Evolutionary conservation across 2,329 filamentous ascomycete genomes (phyloP), one percentile per base, ranked within the genome.

Genomic region (Clonostachys solani): DNA sequence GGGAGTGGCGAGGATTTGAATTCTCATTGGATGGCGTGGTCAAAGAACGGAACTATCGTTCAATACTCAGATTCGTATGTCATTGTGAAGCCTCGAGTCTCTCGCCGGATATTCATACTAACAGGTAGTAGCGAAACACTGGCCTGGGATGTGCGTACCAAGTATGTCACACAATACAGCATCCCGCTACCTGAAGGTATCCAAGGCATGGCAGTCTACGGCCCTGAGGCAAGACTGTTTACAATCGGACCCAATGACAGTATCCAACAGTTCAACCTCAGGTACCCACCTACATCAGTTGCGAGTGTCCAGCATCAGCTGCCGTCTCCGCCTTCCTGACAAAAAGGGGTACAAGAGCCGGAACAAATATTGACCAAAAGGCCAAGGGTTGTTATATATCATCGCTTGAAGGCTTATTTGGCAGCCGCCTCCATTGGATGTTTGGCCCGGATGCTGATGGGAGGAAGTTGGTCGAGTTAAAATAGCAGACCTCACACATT

Each of bases 141-240:
- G 58, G 87, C 91, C 49, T 99, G 94, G 92, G 94, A 99, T 74
- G 94, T 99, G 42, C 82, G 92, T 52, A 99, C 94, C 15, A 97
- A 97, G 64, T 86, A 95, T 61, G 91, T 99, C 56, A 92, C 90
- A 4, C 95, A 84, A 66, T 92, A 96, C 59, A 79, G 81, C 49
- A 88, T 97, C 48, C 91, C 92, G 6, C 96, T 91, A 2, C 77
- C 92, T 6, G 86, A 94, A 35, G 83, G 86, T 54, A 81, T 96
- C 49, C 81, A 82, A 52, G 92, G 89, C n/a, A 78, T 99, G 40
- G 87, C 92, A 41, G 87, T 92, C 50, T 95, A 94, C 64, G 94
- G 92, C 2, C 87, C 92, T 1, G 91, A 87, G 7, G 92, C 92
- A n/a, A 88, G 83, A 6, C 77, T 99, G 19, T 99, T 99, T 68